phyloP scores from a whole-genome alignment of 805 yeast species.

The Candida manassasensis region DNA sequence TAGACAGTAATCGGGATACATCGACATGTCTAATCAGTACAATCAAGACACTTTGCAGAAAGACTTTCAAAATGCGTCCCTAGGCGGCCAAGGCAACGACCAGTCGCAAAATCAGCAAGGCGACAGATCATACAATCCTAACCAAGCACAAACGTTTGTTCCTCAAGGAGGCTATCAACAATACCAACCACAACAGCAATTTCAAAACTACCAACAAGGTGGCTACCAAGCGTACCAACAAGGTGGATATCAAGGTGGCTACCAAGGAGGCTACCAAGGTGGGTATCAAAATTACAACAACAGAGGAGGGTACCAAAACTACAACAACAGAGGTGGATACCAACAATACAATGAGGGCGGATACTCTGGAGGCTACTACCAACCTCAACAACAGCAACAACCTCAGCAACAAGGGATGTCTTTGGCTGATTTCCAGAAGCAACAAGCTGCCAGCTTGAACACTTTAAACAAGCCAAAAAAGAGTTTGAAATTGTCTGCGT shows the following conservation, averaged over 20 bases:
- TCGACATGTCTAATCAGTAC: constrained; percentile 30
- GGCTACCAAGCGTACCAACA: constrained; percentile 20
- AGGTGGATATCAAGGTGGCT: constrained; percentile 21
- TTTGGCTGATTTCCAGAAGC: constrained; percentile 77
- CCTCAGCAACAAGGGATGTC: constrained; percentile 47
- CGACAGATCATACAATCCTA: constrained; percentile 40
- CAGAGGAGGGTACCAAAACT: constrained; percentile 22
- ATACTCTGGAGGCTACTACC: constrained; percentile 16
- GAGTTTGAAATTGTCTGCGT: constrained; percentile 60
- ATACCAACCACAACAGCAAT: constrained; percentile 8
- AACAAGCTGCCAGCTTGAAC: constrained; percentile 43
- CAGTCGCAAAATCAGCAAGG: constrained; percentile 17
- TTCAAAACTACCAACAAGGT: constrained; percentile 15
- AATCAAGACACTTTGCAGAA: constrained; percentile 41
- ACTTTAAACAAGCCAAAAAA: constrained; percentile 54
- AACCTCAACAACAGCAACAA: constrained; percentile 16
- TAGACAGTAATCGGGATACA: too few species aligned
- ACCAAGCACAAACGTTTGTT: constrained; percentile 45
- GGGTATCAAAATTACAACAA: constrained; percentile 10
- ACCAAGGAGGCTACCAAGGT: constrained; percentile 13
- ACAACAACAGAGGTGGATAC: constrained; percentile 19
- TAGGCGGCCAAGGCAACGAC: constrained; percentile 25
- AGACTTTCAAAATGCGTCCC: constrained; percentile 39
- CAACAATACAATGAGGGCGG: constrained; percentile 17
- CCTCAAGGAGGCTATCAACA: constrained; percentile 28